phyloP scores from a whole-genome alignment of 2,329 filamentous ascomycete species.

The Cladophialophora chaetospira region DNA sequence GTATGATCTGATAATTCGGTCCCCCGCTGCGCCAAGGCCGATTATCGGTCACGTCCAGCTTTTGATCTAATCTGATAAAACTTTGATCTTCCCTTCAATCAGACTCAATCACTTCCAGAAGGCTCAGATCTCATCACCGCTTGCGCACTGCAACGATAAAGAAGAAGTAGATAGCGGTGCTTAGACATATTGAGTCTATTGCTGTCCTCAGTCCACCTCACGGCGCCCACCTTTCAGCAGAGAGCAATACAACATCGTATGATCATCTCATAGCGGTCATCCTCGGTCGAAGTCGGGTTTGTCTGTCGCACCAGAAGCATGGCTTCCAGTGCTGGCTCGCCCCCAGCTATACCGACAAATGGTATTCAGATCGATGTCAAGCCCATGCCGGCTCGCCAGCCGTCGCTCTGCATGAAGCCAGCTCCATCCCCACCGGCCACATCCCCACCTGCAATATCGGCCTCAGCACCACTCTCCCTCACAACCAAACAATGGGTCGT shows the following conservation, averaged over 20 bases:
- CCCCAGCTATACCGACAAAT: slow-evolving; percentile 8
- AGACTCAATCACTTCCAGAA: slow-evolving; percentile 8
- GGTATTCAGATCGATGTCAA: slow-evolving; percentile 19
- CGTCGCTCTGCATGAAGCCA: slow-evolving; percentile 33
- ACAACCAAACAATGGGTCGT: slow-evolving; percentile 86
- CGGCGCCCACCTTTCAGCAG: not conserved
- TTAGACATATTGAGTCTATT: not conserved
- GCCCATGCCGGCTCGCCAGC: slow-evolving; percentile 23
- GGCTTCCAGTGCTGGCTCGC: slow-evolving; percentile 22
- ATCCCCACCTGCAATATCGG: slow-evolving; percentile 40
- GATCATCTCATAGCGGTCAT: not conserved
- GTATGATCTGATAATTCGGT: not conserved
- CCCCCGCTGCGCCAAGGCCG: slow-evolving; percentile 22
- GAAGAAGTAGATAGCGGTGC: not conserved
- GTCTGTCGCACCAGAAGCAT: slow-evolving; percentile 9
- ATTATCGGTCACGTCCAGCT: slow-evolving; percentile 19
- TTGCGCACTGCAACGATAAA: not conserved
- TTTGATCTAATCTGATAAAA: slow-evolving; percentile 39
- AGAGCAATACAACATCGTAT: not conserved
- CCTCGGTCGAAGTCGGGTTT: slow-evolving; percentile 35
- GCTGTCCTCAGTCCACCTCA: not conserved
- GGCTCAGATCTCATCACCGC: not conserved
- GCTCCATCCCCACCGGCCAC: slow-evolving; percentile 30
- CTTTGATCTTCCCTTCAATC: slow-evolving; percentile 20
- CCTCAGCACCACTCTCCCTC: slow-evolving; percentile 54